Evolutionary conservation across 768 basidiomycete species (phyloP).

Genomic region (Amylocystis lapponica): DNA sequence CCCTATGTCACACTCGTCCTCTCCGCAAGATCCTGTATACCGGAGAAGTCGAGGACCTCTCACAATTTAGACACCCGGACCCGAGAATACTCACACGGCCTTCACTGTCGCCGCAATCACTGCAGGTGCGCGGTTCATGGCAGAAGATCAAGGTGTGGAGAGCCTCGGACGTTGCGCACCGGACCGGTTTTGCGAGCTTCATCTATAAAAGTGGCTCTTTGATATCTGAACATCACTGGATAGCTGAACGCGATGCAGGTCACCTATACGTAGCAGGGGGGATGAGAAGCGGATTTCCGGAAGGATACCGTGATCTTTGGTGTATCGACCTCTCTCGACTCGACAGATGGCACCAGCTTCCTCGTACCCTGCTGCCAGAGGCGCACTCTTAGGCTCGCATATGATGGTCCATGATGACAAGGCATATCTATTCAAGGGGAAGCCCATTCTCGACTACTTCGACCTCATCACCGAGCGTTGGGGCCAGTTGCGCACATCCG

Average conservation of each 20-base stretch:
- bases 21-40: slow-evolving; percentile 3
- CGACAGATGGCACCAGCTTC: slow-evolving; percentile 14
- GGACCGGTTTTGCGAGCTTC: slow-evolving; percentile 17
- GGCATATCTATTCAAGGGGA: slow-evolving; percentile 34
- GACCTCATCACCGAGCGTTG: slow-evolving; percentile 32
- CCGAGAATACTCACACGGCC: slow-evolving; percentile 5
- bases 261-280: slow-evolving; percentile 15
- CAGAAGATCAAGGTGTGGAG: slow-evolving; percentile 24
- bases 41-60: not conserved
- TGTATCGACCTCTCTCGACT: slow-evolving; percentile 14
- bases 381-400: slow-evolving; percentile 6
- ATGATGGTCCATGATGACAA: slow-evolving; percentile 22
- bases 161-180: slow-evolving; percentile 23
- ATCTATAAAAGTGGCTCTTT: slow-evolving; percentile 16
- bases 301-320: slow-evolving; percentile 12
- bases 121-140: slow-evolving; percentile 35
- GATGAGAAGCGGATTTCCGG: slow-evolving; percentile 7
- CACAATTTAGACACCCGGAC: slow-evolving; percentile 13
- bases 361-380: slow-evolving; percentile 5
- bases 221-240: too few species aligned
- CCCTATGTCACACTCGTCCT: not conserved
- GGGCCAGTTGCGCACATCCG: slow-evolving; percentile 25
- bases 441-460: slow-evolving; percentile 26
- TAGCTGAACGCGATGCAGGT: too few species aligned
- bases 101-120: slow-evolving; percentile 1